phyloP scores from a whole-genome alignment of 805 yeast species.

The Hanseniaspora opuntiae region DNA sequence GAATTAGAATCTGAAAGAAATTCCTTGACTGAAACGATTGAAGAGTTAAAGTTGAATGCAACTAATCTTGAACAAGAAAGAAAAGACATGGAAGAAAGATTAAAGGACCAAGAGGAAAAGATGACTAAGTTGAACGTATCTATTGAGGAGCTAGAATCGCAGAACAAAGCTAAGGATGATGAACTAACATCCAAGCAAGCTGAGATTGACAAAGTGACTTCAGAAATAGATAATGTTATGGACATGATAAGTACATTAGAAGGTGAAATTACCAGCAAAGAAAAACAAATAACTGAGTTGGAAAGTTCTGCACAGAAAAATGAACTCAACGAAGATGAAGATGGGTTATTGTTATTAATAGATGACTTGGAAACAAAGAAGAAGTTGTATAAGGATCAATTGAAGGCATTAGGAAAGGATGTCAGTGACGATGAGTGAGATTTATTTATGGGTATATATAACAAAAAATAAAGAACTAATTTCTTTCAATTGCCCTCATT shows the following conservation, averaged over 20 bases:
- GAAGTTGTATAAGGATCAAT: conserved; percentile 39
- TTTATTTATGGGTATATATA: conserved; percentile 21
- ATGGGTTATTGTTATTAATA: conserved; percentile 63
- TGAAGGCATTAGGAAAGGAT: conserved; percentile 42
- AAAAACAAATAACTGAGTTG: not conserved
- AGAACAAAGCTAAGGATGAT: conserved; percentile 1
- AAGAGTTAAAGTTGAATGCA: not conserved
- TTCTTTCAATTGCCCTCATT: conserved; percentile 34
- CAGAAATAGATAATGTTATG: conserved; percentile 4
- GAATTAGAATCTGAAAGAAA: not conserved
- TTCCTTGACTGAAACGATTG: not conserved
- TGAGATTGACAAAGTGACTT: conserved; percentile 3
- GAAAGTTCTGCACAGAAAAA: not conserved
- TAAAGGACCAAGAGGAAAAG: conserved; percentile 8
- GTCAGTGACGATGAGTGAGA: conserved; percentile 61
- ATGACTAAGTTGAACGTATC: conserved; percentile 2
- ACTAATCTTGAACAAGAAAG: conserved; percentile 10
- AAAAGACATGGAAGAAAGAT: conserved; percentile 5
- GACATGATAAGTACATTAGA: conserved; percentile 7
- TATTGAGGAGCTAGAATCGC: conserved; percentile 9
- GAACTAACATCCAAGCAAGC: not conserved
- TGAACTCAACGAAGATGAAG: conserved; percentile 25
- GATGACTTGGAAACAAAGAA: conserved; percentile 64
- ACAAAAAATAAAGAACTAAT: not conserved
- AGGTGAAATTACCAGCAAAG: conserved; percentile 2